Percentiles rank a stretch among this genome's conserved stretches.
Evolutionary conservation across 768 basidiomycete genomes (phyloP).

Genomic region (Tylopilus plumbeoviolaceoides): DNA sequence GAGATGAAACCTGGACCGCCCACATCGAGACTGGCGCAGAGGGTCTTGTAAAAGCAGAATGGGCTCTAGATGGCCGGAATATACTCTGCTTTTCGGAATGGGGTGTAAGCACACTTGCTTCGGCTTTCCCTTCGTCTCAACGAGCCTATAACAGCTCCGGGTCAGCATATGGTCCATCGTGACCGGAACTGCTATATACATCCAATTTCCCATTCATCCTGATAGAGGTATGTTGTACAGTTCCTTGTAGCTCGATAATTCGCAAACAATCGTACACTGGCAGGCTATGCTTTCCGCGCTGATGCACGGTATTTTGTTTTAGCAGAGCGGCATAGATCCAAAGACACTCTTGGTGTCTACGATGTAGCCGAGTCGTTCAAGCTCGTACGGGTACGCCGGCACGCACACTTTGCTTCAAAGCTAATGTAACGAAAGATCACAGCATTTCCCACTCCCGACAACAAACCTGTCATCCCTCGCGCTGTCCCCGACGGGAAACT

Average conservation of each 20-base stretch:
- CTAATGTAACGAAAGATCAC: conserved; percentile 18
- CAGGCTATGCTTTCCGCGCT: conserved; percentile 73
- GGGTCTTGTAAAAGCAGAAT: conserved; percentile 82
- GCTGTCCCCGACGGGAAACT: conserved; percentile 72
- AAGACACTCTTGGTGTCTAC: conserved; percentile 83
- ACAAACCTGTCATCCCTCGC: conserved; percentile 64
- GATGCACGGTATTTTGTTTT: conserved; percentile 84
- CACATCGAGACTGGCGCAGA: conserved; percentile 79
- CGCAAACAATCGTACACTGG: neutral
- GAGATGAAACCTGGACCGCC: conserved; percentile 75
- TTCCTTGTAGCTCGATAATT: neutral
- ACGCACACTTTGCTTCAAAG: conserved; percentile 5
- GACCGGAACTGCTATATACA: conserved; percentile 71
- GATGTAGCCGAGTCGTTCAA: conserved; percentile 68
- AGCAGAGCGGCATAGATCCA: conserved; percentile 87
- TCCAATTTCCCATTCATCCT: conserved; percentile 81
- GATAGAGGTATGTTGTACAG: conserved; percentile 54
- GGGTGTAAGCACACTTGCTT: conserved; percentile 60
- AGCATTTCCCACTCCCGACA: conserved; percentile 87
- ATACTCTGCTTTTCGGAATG: conserved; percentile 90
- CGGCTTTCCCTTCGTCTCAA: conserved; percentile 1
- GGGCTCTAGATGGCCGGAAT: conserved; percentile 82
- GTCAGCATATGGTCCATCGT: conserved; percentile 84
- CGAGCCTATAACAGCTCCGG: conserved; percentile 53
- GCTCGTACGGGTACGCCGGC: conserved; percentile 54